Percentiles rank a stretch among this genome's conserved stretches.
Evolutionary conservation across 345 rosid genomes (phyloP).

Genomic region (Trapa incisa): DNA sequence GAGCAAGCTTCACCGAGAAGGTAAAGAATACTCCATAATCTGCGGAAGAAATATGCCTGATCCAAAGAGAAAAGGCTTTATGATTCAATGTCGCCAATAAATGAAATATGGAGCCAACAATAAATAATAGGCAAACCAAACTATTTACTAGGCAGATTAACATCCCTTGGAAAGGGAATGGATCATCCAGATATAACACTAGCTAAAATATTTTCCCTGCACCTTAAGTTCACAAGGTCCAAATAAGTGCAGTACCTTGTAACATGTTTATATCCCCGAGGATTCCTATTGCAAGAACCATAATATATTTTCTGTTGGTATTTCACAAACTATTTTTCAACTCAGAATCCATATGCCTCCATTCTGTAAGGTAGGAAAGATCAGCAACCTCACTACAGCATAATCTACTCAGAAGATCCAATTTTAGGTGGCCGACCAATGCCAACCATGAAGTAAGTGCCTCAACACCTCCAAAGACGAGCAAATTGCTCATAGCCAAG

Average conservation of each 20-base stretch:
- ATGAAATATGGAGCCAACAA: background rate
- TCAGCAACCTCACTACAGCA: background rate
- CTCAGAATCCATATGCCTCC: background rate
- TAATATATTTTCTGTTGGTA: background rate
- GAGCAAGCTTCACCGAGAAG: slow-evolving; percentile 63
- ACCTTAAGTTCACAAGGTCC: background rate
- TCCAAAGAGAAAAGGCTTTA: background rate
- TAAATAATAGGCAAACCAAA: background rate
- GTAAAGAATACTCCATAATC: slow-evolving; percentile 32
- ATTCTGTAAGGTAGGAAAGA: background rate
- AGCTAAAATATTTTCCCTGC: too few relatives aligned
- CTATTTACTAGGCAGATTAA: background rate
- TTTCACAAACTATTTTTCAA: background rate
- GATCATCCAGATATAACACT: background rate
- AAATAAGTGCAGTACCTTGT: background rate
- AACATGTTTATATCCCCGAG: background rate
- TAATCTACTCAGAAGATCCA: background rate
- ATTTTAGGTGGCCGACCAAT: background rate
- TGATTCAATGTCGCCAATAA: background rate
- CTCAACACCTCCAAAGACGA: background rate
- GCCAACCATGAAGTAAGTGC: background rate
- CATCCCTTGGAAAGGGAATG: background rate
- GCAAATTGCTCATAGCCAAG: background rate
- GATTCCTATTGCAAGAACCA: background rate
- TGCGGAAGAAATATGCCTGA: slow-evolving; percentile 54